Conservation (phyloP, 805 yeast genomes). For the Geotrichum ghanense region DNA sequence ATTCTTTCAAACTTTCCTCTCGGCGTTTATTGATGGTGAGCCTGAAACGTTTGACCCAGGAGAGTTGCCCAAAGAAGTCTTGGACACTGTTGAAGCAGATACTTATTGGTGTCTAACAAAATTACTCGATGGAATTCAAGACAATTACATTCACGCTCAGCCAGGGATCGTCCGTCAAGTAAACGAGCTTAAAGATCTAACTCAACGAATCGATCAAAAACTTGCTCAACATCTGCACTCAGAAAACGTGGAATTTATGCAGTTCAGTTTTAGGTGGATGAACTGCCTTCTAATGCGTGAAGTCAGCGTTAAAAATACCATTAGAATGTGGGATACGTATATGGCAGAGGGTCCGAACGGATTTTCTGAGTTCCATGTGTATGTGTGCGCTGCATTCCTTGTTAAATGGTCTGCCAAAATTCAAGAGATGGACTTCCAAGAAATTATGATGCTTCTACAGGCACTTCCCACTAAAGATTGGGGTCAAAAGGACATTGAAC, state of each 20-base stretch:
- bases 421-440: slow-evolving; percentile 86
- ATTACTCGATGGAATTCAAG: slow-evolving; percentile 87
- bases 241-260: slow-evolving; percentile 89
- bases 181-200: slow-evolving; percentile 61
- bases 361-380: slow-evolving; percentile 85
- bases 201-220: slow-evolving; percentile 66
- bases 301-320: slow-evolving; percentile 60
- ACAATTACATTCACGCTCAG: slow-evolving; percentile 94
- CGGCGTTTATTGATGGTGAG: slow-evolving; percentile 45
- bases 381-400: slow-evolving; percentile 94
- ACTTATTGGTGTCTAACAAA: slow-evolving; percentile 94
- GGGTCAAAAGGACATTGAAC: slow-evolving; percentile 83
- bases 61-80: slow-evolving; percentile 44
- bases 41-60: slow-evolving; percentile 53
- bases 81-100: slow-evolving; percentile 79
- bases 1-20: slow-evolving; percentile 74
- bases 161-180: slow-evolving; percentile 95
- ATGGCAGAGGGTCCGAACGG: slow-evolving; percentile 47
- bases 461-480: slow-evolving; percentile 79
- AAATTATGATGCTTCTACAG: slow-evolving; percentile 81
- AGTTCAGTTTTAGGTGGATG: slow-evolving; percentile 98
- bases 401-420: slow-evolving; percentile 76
- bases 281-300: slow-evolving; percentile 95
- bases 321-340: slow-evolving; percentile 98
- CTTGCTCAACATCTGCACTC: slow-evolving; percentile 61